Percentiles rank a stretch among this genome's conserved stretches.
Conservation (phyloP, 257 asterid genomes). For the Pogostemon cablin region DNA sequence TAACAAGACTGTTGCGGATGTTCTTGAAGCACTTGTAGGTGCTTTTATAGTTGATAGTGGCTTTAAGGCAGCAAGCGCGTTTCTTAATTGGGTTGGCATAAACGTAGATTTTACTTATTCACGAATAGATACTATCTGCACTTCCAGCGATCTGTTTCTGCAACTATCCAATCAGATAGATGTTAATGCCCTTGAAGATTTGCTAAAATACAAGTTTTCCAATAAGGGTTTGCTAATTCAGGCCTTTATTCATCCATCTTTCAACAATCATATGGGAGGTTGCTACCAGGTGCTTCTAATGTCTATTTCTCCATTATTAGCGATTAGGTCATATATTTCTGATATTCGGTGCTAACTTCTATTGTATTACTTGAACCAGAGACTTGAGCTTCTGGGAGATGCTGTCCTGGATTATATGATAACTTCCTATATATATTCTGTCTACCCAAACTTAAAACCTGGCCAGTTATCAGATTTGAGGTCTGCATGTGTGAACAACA, state of each 20-base stretch:
- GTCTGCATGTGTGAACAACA: conserved; percentile 74
- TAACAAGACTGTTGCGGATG: conserved; percentile 89
- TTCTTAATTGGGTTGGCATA: conserved; percentile 90
- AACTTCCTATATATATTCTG: conserved; percentile 87
- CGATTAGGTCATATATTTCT: conserved; percentile 8
- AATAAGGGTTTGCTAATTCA: conserved; percentile 90
- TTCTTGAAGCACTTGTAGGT: conserved; percentile 90
- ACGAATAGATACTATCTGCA: conserved; percentile 57
- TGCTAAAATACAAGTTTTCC: conserved; percentile 56
- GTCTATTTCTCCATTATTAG: conserved; percentile 24
- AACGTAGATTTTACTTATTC: conserved; percentile 50
- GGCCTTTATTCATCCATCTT: conserved; percentile 96
- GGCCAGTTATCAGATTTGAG: conserved; percentile 96
- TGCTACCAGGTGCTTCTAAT: conserved; percentile 79
- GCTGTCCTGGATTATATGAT: conserved; percentile 96
- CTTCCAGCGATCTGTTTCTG: conserved; percentile 62
- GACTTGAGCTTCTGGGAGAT: conserved; percentile 97
- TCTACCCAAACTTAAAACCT: conserved; percentile 81
- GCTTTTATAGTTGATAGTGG: conserved; percentile 92
- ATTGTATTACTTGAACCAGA: conserved; percentile 58
- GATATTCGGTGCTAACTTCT: conserved; percentile 27
- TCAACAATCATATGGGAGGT: conserved; percentile 72
- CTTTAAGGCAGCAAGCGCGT: conserved; percentile 81
- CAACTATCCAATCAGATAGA: conserved; percentile 62
- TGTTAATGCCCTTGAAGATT: conserved; percentile 55